A percentile compares a stretch with the other conserved stretches of the same genome.
phyloP scores from a whole-genome alignment of 1,284 basidiomycete species.

The Phellinidium pouzarii region DNA sequence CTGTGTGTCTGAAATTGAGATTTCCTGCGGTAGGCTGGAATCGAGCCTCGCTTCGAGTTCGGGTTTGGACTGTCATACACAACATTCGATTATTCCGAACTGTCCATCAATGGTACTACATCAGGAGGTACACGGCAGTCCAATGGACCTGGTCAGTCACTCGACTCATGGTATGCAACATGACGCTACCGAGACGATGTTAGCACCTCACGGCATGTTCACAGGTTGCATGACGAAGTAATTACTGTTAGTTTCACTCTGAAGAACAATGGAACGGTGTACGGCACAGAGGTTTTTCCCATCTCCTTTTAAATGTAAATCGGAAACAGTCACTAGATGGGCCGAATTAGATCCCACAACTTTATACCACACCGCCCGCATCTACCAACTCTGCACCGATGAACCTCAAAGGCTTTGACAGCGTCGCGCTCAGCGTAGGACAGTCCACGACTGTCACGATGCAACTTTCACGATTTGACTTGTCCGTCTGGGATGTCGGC shows the following conservation, averaged over 20 bases:
- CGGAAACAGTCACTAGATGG: slow-evolving; percentile 5
- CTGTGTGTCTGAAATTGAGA: not conserved
- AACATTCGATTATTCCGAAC: slow-evolving; percentile 58
- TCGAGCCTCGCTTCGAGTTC: slow-evolving; percentile 66
- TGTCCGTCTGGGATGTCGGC: slow-evolving; percentile 54
- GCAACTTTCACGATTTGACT: slow-evolving; percentile 55
- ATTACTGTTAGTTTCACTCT: slow-evolving; percentile 30
- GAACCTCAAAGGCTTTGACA: slow-evolving; percentile 60
- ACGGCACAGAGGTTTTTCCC: slow-evolving; percentile 29
- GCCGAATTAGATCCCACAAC: slow-evolving; percentile 46
- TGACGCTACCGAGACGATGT: not conserved
- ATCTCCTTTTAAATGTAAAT: not conserved
- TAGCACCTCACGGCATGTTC: not conserved
- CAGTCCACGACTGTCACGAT: slow-evolving; percentile 42
- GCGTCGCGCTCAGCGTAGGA: slow-evolving; percentile 43
- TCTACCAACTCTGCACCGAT: slow-evolving; percentile 55
- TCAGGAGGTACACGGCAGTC: slow-evolving; percentile 27
- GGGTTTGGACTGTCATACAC: slow-evolving; percentile 86
- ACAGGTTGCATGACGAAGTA: slow-evolving; percentile 29
- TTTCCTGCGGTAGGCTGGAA: slow-evolving; percentile 27
- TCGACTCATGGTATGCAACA: slow-evolving; percentile 28
- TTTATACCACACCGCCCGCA: slow-evolving; percentile 55
- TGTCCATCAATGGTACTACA: slow-evolving; percentile 31
- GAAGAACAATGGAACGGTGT: slow-evolving; percentile 30
- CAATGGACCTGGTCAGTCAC: slow-evolving; percentile 25